Base-by-base conservation (phyloP, 139 green algal species). In the Chlamydomonas sphaeroides region DNA sequence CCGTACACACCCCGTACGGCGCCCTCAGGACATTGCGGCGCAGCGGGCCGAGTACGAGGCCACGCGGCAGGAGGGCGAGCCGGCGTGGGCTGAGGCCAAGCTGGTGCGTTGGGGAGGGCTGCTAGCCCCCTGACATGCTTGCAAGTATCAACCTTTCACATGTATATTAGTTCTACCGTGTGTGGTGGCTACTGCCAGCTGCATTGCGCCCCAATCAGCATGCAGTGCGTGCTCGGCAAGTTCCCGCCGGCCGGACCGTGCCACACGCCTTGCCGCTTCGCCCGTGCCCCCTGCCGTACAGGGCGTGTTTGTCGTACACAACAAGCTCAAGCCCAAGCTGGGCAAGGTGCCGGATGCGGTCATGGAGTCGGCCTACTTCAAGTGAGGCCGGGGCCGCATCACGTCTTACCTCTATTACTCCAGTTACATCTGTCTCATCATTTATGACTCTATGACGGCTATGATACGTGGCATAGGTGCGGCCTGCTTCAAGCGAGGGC, bases 281-380 rank as follows among this genome's bases (percentile, higher is more conserved):
- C 21, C 53, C 53, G 20, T 62, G 20, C 23, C 53, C 53, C 53
- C 17, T 62, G 53, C 53, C 53, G 21, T 62, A 18, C 76, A 84
- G 77, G 77, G 77, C 23, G 77, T 84, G 35, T 84, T 84, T 32
- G 77, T 84, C 14, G 77, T 84, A 7, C 77, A 84, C 48, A 84
- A 84, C 77, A 84, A 84, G 77, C 33, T 57, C 33, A 84, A 84
- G 65, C 11, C 15, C 30, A 84, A 84, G 63, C 59, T 1, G 3
- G 77, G 77, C 17, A 1, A 21, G 48, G 65, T 84, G 77, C 77
- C 77, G 2, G 39, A 41, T 8, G 65, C 28, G 28, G 8, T 84
- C 10, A n/a, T 84, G 77, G 65, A 67, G 65, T 26, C 8, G 0
- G 11, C 4, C 30, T 84, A 84, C 65, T 84, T 84, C 65, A 84